These are phyloP conservation scores for Metarhizium humberi DNA, from an alignment of 2,329 filamentous ascomycete species.

Conservation along the genomic window DNA sequence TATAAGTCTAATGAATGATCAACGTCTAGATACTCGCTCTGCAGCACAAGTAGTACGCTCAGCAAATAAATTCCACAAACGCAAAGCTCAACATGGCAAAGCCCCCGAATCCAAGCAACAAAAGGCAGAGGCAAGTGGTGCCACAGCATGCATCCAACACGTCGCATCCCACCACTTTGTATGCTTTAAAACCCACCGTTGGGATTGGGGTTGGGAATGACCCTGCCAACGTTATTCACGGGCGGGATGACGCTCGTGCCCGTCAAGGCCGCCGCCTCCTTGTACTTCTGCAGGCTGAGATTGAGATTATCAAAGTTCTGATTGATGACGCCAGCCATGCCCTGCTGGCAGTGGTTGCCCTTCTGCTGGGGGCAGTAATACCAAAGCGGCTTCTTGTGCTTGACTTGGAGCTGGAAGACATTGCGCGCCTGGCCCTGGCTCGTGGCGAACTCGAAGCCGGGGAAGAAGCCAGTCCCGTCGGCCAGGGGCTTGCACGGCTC, in stretches of 20 bases:
- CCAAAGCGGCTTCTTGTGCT: constrained; percentile 31
- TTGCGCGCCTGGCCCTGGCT: constrained; percentile 24
- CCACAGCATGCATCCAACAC: background rate
- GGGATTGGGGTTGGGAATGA: constrained; percentile 28
- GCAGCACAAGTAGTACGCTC: background rate
- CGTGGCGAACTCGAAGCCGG: constrained; percentile 33
- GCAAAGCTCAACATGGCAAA: no score
- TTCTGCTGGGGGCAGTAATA: constrained; percentile 34
- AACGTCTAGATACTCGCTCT: no score
- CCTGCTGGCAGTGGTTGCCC: constrained; percentile 35
- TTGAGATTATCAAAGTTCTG: constrained; percentile 24
- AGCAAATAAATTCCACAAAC: no score
- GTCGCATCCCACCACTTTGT: background rate
- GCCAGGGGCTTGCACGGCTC: constrained; percentile 31
- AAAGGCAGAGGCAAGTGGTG: no score
- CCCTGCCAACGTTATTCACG: constrained; percentile 19
- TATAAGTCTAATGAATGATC: no score
- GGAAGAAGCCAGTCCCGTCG: constrained; percentile 31
- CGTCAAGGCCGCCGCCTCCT: constrained; percentile 20
- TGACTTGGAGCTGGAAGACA: constrained; percentile 35
- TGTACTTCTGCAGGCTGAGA: constrained; percentile 24
- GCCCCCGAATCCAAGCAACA: background rate
- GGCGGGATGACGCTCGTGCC: constrained; percentile 17
- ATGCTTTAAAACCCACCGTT: constrained; percentile 1
- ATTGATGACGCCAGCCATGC: constrained; percentile 39